Evolutionary conservation across 2,329 filamentous ascomycete genomes (phyloP), one percentile per base, ranked within the genome.

Genomic region (Cladosporium sp.): DNA sequence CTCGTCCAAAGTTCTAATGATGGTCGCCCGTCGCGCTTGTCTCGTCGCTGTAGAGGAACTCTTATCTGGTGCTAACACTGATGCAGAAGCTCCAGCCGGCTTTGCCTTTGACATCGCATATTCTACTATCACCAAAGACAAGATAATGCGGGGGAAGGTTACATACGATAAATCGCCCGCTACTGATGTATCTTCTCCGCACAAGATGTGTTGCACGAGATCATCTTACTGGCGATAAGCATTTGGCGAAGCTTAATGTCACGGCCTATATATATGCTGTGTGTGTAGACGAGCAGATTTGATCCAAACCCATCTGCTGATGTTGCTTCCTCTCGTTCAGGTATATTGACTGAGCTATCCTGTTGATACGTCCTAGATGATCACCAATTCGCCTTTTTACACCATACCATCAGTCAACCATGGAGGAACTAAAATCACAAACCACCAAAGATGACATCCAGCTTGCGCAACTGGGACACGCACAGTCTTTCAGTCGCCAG

Each of bases 401-500:
- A 27, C 4, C 22, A 4, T 27, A 27, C 22, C 22, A 4, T 27
- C 22, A 27, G n/a, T n/a, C 30, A 9, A 32, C 7, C 12, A 35
- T 35, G 35, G 43, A 47, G 3, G 43, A 47, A 8, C 15, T 38
- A 4, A 38, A 47, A 9, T 7, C 35, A 1, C 35, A 47, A 15
- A 12, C 20, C 3, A 47, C 43, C 7, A 20, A 29, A 11, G 46
- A 49, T 35, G 46, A 49, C 22, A 29, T 38, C 35, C 69, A 74
- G 50, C 62, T 78, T 59, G 73, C 73, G 16, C 64, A 68, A 40
- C 59, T 81, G 53, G 78, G 78, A 47, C 75, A 79, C 62, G 75
- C 73, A 62, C 71, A 73, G 35, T 76, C 79, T 54, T 62, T 80
- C 46, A 68, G 76, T 55, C 72, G 78, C 22, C 76, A 78, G 53